A percentile compares a stretch with the other conserved stretches of the same genome.
Conservation (phyloP, 441 rosid species). For the Pelargonium australe region DNA sequence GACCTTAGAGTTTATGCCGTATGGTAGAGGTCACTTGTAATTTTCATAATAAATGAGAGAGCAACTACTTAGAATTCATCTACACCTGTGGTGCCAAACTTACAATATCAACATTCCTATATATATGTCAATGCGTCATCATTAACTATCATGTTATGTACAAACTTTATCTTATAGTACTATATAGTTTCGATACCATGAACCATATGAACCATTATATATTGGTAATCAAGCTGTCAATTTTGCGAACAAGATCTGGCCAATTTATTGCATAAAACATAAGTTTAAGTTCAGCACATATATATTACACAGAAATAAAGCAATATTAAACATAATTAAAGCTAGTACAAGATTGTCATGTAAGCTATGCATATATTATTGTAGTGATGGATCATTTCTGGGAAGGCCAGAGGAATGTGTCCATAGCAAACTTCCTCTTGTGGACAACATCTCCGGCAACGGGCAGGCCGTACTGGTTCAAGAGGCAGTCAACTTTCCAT, state of each 20-base stretch:
- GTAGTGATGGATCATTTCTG: conserved; percentile 18
- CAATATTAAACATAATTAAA: not conserved
- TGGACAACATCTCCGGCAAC: conserved; percentile 39
- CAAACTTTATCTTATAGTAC: no score
- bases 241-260: no score
- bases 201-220: no score
- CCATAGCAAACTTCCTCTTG: conserved; percentile 56
- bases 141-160: not conserved
- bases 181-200: no score
- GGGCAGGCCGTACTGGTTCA: conserved; percentile 46
- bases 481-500: conserved; percentile 50
- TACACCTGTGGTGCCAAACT: not conserved
- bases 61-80: not conserved
- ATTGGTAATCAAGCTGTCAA: no score
- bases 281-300: not conserved
- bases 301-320: not conserved
- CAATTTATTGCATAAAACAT: not conserved
- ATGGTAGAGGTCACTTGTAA: conserved; percentile 20
- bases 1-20: conserved; percentile 20
- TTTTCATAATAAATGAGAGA: conserved; percentile 27
- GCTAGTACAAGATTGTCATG: not conserved
- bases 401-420: conserved; percentile 56
- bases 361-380: not conserved
- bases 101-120: not conserved
- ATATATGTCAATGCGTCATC: not conserved